Conservation (phyloP, 164 flowering plant genomes). For the Litsea cubeba region DNA sequence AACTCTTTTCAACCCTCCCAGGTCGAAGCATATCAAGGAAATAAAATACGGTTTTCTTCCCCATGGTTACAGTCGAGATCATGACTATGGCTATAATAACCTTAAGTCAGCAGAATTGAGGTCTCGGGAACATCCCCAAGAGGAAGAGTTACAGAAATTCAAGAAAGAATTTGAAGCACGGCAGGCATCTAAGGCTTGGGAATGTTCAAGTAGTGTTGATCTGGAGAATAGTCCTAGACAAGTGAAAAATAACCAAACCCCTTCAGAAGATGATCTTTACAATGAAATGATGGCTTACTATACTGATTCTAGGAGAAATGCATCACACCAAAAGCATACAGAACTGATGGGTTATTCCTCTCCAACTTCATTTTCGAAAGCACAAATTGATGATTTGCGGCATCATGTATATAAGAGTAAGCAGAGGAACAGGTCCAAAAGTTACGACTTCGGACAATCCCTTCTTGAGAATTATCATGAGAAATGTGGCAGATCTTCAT, state of each 20-base stretch:
- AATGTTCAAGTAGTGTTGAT: conserved; percentile 57
- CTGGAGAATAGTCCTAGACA: conserved; percentile 32
- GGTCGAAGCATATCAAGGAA: conserved; percentile 29
- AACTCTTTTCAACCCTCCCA: conserved; percentile 22
- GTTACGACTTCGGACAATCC: conserved; percentile 30
- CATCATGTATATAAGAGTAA: conserved; percentile 23
- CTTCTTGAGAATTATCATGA: conserved; percentile 13
- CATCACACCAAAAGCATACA: conserved; percentile 21
- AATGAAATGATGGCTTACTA: conserved; percentile 41
- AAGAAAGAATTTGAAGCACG: conserved; percentile 97
- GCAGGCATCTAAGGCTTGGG: conserved; percentile 72
- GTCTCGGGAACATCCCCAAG: conserved; percentile 89
- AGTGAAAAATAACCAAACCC: conserved; percentile 17
- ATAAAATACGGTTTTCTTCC: conserved; percentile 20
- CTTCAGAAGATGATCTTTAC: conserved; percentile 49
- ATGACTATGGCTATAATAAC: conserved; percentile 20
- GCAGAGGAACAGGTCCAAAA: conserved; percentile 24
- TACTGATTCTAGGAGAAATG: conserved; percentile 23
- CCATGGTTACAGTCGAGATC: conserved; percentile 15
- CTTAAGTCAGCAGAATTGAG: conserved; percentile 32
- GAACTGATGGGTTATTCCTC: conserved; percentile 15
- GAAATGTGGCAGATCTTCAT: conserved; percentile 25
- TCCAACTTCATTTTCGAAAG: conserved; percentile 7
- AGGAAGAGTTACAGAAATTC: conserved; percentile 88
- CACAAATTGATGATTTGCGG: conserved; percentile 15